These are phyloP conservation scores for Lachancea waltii DNA, from an alignment of 805 yeast genomes.

Conservation along the genomic window DNA sequence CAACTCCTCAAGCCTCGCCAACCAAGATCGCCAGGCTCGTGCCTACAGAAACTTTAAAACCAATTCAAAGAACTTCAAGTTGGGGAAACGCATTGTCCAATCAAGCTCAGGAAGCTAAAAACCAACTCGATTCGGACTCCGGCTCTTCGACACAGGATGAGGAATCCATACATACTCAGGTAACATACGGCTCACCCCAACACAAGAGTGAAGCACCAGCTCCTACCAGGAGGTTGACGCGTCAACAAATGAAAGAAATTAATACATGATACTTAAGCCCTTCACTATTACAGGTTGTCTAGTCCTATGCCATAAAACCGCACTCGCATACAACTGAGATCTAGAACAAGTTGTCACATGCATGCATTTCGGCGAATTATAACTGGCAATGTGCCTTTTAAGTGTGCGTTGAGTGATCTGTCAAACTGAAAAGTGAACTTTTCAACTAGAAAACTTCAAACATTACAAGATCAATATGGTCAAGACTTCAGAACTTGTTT, in stretches of 20 bases:
- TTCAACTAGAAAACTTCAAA: no score
- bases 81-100: conserved; percentile 29
- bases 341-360: no score
- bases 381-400: no score
- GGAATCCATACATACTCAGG: conserved; percentile 18
- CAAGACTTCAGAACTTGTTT: no score
- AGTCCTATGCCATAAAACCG: no score
- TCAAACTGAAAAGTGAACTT: no score
- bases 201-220: conserved; percentile 2
- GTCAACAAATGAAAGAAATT: conserved; percentile 19
- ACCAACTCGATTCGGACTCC: conserved; percentile 1
- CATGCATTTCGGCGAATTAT: no score
- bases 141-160: conserved; percentile 6
- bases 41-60: conserved; percentile 4
- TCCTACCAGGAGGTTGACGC: conserved; percentile 17
- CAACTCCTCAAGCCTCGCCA: no score
- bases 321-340: no score
- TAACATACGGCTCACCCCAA: conserved; percentile 24
- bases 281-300: no score
- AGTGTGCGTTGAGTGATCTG: no score
- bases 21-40: conserved; percentile 4
- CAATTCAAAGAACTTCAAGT: conserved; percentile 19
- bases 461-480: no score
- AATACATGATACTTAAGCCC: conserved; percentile 10
- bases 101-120: conserved; percentile 12